phyloP scores from a whole-genome alignment of 768 basidiomycete species.

The Pluteus cervinus region DNA sequence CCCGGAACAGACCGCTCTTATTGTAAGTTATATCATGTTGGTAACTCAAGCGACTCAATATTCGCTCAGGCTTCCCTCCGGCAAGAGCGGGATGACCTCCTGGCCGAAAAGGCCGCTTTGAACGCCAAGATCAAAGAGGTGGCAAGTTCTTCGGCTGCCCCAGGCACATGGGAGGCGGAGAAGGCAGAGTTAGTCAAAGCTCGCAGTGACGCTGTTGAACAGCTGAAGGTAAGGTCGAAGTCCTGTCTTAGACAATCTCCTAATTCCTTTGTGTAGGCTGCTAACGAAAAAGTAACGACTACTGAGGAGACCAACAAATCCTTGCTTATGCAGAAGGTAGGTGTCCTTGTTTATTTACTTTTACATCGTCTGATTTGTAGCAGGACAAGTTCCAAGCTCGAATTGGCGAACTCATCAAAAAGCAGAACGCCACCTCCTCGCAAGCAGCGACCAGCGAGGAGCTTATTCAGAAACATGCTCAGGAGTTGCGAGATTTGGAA shows the following conservation, averaged over 20 bases:
- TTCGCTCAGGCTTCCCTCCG: slow-evolving; percentile 41
- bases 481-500: slow-evolving; percentile 53
- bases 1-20: slow-evolving; percentile 25
- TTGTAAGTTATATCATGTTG: slow-evolving; percentile 23
- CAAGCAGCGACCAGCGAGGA: slow-evolving; percentile 36
- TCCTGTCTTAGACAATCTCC: not conserved
- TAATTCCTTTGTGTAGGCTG: slow-evolving; percentile 21
- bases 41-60: slow-evolving; percentile 5
- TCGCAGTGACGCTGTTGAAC: slow-evolving; percentile 54
- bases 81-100: slow-evolving; percentile 55
- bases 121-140: slow-evolving; percentile 21
- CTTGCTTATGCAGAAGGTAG: slow-evolving; percentile 35
- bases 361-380: slow-evolving; percentile 2
- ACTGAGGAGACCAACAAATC: slow-evolving; percentile 36
- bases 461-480: slow-evolving; percentile 45
- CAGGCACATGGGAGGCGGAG: slow-evolving; percentile 48
- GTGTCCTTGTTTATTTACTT: slow-evolving; percentile 6
- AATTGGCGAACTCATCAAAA: slow-evolving; percentile 46
- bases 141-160: slow-evolving; percentile 18
- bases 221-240: slow-evolving; percentile 41
- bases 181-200: slow-evolving; percentile 51
- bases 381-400: slow-evolving; percentile 62
- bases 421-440: slow-evolving; percentile 36
- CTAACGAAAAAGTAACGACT: slow-evolving; percentile 38
- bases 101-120: slow-evolving; percentile 53